phyloP scores from a whole-genome alignment of 2,329 filamentous ascomycete species.

The Hypomyces perniciosus region DNA sequence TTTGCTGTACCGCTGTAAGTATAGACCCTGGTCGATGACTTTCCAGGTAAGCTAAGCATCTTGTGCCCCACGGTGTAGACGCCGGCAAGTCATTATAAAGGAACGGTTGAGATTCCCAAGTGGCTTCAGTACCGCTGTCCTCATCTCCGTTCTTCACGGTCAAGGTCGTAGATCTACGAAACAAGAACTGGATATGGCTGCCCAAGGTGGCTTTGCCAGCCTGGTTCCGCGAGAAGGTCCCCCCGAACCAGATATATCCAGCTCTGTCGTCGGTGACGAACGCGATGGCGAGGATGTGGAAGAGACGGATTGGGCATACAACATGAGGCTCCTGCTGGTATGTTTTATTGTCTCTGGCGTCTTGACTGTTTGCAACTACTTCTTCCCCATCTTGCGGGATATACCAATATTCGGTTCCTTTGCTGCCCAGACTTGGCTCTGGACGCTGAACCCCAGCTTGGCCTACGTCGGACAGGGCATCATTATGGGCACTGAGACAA shows the following conservation, averaged over 20 bases:
- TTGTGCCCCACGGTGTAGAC: slow-evolving; percentile 29
- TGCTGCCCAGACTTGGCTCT: slow-evolving; percentile 77
- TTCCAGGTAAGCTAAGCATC: neutral
- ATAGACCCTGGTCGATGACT: neutral
- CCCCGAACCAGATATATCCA: slow-evolving; percentile 17
- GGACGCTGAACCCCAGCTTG: slow-evolving; percentile 94
- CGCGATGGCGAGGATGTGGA: slow-evolving; percentile 29
- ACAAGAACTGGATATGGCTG: slow-evolving; percentile 29
- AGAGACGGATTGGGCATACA: slow-evolving; percentile 35
- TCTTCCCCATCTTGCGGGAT: slow-evolving; percentile 76
- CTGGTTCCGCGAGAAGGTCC: slow-evolving; percentile 30
- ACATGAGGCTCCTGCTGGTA: slow-evolving; percentile 49
- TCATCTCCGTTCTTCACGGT: slow-evolving; percentile 87
- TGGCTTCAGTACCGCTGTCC: slow-evolving; percentile 87
- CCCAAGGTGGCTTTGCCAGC: slow-evolving; percentile 37
- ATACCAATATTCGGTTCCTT: slow-evolving; percentile 77
- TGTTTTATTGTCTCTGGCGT: slow-evolving; percentile 55
- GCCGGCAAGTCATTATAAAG: slow-evolving; percentile 85
- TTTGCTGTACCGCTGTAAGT: slow-evolving; percentile 80
- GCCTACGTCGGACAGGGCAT: slow-evolving; percentile 97
- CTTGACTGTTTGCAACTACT: slow-evolving; percentile 81
- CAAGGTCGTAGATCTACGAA: slow-evolving; percentile 30
- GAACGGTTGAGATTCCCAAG: slow-evolving; percentile 93
- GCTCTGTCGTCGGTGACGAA: slow-evolving; percentile 17
- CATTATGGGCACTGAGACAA: slow-evolving; percentile 96